These are phyloP conservation scores for Somion occarium DNA, from an alignment of 1,284 basidiomycete species.

Conservation along the genomic window DNA sequence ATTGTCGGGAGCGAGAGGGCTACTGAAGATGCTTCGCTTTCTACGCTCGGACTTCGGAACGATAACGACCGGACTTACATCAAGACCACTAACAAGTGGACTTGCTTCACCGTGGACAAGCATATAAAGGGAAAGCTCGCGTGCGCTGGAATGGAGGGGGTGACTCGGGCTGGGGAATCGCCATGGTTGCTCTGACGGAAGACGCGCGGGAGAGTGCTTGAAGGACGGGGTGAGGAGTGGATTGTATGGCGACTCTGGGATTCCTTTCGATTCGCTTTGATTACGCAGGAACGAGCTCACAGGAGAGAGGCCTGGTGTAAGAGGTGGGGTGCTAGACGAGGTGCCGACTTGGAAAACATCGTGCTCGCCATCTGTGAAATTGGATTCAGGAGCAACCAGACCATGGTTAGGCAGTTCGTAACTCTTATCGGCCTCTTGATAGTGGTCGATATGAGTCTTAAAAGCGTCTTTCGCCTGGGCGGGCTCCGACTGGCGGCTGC, in stretches of 20 bases:
- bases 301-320: constrained; percentile 23
- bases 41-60: constrained; percentile 24
- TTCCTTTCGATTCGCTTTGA: constrained; percentile 21
- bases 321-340: constrained; percentile 24
- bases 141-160: constrained; percentile 55
- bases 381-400: constrained; percentile 3
- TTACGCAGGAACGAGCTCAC: constrained; percentile 15
- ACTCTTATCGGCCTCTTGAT: background rate
- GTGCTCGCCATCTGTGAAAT: constrained; percentile 3
- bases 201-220: constrained; percentile 64
- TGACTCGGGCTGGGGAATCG: constrained; percentile 69
- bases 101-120: constrained; percentile 41
- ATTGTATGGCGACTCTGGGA: constrained; percentile 67
- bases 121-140: constrained; percentile 61
- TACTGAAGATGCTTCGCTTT: constrained; percentile 28
- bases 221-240: constrained; percentile 67
- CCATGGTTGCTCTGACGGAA: constrained; percentile 73
- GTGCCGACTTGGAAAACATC: constrained; percentile 12
- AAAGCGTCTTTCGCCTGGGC: background rate
- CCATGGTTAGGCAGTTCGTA: background rate
- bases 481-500: background rate
- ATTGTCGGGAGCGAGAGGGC: constrained; percentile 18
- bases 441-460: background rate
- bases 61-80: constrained; percentile 30
- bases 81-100: constrained; percentile 31